Base-by-base conservation (phyloP, 2,329 filamentous ascomycete genomes). In the Beauveria sp. region DNA sequence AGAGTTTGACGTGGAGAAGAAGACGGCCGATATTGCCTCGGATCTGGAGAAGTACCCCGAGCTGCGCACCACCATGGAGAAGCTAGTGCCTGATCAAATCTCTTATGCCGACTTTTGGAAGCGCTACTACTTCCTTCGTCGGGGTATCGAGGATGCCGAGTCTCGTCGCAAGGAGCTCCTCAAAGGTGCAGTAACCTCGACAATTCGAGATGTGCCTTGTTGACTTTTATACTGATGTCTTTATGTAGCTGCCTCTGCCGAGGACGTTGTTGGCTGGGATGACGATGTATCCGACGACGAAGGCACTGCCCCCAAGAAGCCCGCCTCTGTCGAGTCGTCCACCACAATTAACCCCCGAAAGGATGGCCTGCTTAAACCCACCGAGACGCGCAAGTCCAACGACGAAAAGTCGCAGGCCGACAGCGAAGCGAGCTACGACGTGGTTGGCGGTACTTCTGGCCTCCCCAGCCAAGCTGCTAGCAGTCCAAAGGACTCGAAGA, bases 381-480 rank as follows among this genome's bases (percentile, higher is more conserved):
- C 77, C 34, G 85, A 89, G 67, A 78, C 86, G 20, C 87, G 90
- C 53, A 85, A 82, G 69, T 96, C 92, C 28, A 89, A 96, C 69
- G 92, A 96, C 70, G 89, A 92, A 72, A 92, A 93, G 72, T 96
- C 90, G 28, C 90, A 95, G 67, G 86, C 92, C 8, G 95, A 95
- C 69, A 97, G 93, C 72, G 95, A 99, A 68, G 91, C 91, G 20
- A 96, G 92, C 77, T 99, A 99, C 73, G 95, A 99, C 72, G 82
- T 99, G 40, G 91, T 99, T 51, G 89, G 89, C 8, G 87, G 88
- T 6, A 80, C 86, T 51, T 93, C 89, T 57, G 90, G 89, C 54
- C 84, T 85, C 50, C 86, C 87, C 43, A 96, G 90, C 72, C 89
- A 90, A 66, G 88, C 91, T 20, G 89, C 91, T 26, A 84, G 76